Base-by-base conservation (phyloP, 1,139 yeast species). In the Candida mesenterica region DNA sequence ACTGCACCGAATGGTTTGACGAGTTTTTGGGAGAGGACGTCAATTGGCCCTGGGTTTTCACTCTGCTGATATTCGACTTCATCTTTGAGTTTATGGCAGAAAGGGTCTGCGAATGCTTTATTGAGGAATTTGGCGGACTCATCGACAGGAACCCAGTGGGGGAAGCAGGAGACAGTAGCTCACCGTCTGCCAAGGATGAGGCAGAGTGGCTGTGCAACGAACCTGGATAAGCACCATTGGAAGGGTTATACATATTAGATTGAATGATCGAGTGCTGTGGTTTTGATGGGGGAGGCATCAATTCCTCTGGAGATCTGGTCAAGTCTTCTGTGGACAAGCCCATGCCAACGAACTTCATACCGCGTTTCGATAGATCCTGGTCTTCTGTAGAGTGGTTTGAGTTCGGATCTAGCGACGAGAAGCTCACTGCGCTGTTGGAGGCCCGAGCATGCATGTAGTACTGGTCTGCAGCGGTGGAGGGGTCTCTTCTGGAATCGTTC, bases 361-460 rank as follows among this genome's bases (percentile, higher is more conserved):
- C 36, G 9, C 32, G 14, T 33, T 24, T 36, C n/a, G 37, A 33
- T 12, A 36, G 30, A 15, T 39, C 37, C 5, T 30, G 17, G n/a
- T 32, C 39, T 17, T 33, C 35, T 10, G 28, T 5, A 25, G 22
- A 9, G 22, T 19, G 6, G 9, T 55, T 59, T 12, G 69, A 6
- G 9, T 55, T 59, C n/a, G 69, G 69, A 38, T 63, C 68, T 23
- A 62, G 45, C 1, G 65, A 60, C 3, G 57, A 46, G 33, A 59
- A 52, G 31, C 59, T 54, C 18, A 31, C 16, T 12, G 32, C 29
- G 22, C 32, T 31, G 10, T 40, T 36, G 18, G 40, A 36, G 6
- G 28, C 37, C 25, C 38, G 39, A 28, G 36, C 36, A 32, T 34
- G 32, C 17, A 28, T 30, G 29, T 36, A 36, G 15, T 9, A 19